Evolutionary conservation across 2,329 filamentous ascomycete species (phyloP).

Genomic region (Phaeosphaeria sp.): DNA sequence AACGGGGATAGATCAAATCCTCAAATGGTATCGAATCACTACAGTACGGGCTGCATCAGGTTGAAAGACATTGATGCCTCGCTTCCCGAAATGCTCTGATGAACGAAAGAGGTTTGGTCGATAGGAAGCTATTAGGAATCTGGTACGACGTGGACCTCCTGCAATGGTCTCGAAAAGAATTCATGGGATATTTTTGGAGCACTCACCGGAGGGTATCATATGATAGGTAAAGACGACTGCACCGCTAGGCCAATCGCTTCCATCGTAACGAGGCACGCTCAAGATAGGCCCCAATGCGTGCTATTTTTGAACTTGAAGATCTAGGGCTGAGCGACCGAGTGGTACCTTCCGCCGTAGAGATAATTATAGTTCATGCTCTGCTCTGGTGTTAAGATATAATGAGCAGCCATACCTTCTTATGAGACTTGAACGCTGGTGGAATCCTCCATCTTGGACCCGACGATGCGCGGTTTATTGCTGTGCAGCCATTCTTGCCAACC

Average conservation of each 20-base stretch:
- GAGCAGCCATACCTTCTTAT: neutral
- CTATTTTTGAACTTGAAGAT: neutral
- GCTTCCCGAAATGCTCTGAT: neutral
- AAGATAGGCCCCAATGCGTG: neutral
- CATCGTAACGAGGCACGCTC: neutral
- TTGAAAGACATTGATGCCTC: neutral
- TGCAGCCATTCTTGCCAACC: neutral
- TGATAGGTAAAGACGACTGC: neutral
- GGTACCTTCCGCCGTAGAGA: neutral
- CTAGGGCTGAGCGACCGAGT: neutral
- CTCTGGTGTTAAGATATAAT: neutral
- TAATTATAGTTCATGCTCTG: neutral
- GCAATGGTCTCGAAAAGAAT: neutral
- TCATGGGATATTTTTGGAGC: neutral
- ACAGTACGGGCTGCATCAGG: neutral
- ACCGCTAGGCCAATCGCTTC: neutral
- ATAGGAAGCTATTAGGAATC: neutral
- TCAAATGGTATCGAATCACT: too few relatives aligned
- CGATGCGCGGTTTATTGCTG: neutral
- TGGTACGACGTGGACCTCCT: neutral
- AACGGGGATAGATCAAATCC: too few relatives aligned
- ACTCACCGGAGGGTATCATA: neutral
- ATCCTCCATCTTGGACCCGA: neutral
- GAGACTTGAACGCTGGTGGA: neutral
- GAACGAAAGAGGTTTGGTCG: neutral